Evolutionary conservation across 202 grass and related monocot species (phyloP).

Genomic region (Brachypodium distachyon): DNA sequence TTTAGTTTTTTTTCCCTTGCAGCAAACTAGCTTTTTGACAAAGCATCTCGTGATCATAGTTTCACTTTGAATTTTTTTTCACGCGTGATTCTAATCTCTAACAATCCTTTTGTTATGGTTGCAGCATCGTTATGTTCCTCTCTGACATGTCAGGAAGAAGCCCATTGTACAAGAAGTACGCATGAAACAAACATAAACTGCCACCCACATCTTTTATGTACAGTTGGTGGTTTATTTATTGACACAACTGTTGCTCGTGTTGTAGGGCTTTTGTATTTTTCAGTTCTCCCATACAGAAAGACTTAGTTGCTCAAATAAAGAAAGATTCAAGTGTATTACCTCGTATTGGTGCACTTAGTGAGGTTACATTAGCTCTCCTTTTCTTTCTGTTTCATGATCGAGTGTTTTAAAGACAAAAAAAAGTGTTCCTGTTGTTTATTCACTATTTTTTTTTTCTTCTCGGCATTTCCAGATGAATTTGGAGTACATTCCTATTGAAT

Average conservation of each 20-base stretch:
- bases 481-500: conserved; percentile 96
- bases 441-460: conserved; percentile 18
- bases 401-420: not conserved
- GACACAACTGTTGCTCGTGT: conserved; percentile 12
- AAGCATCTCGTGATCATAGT: not conserved
- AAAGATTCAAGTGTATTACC: conserved; percentile 76
- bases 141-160: conserved; percentile 97
- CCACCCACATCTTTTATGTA: conserved; percentile 18
- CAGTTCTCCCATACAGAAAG: conserved; percentile 71
- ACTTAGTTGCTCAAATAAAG: conserved; percentile 78
- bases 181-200: conserved; percentile 2
- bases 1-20: not conserved
- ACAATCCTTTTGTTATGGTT: conserved; percentile 30
- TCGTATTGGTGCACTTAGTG: conserved; percentile 85
- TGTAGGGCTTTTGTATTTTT: conserved; percentile 95
- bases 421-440: conserved; percentile 16
- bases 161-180: conserved; percentile 97
- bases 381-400: conserved; percentile 28
- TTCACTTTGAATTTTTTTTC: not conserved
- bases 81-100: conserved; percentile 27
- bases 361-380: conserved; percentile 45
- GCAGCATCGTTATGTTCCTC: conserved; percentile 84
- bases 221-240: conserved; percentile 26
- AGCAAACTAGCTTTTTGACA: not conserved
- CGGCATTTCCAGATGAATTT: conserved; percentile 87